phyloP scores from a whole-genome alignment of 306 rosid genomes.

The Herpetospermum pedunculosum region DNA sequence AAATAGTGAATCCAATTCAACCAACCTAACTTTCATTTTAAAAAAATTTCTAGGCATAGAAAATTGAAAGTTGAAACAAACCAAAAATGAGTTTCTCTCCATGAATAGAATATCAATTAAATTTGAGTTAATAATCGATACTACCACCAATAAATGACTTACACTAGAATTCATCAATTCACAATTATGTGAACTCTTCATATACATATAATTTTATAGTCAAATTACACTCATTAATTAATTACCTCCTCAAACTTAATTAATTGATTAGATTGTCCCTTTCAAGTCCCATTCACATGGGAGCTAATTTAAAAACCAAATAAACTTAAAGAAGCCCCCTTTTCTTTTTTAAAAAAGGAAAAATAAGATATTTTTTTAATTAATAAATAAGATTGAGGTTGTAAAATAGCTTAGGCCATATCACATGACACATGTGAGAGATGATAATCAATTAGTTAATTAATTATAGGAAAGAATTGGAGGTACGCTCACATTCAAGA shows the following conservation, averaged over 20 bases:
- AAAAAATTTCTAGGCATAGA: too few species aligned
- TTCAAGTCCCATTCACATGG: neutral
- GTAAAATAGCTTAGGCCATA: neutral
- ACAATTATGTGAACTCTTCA: neutral
- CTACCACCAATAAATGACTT: neutral
- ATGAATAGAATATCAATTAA: too few species aligned
- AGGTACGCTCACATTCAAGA: conserved; percentile 3
- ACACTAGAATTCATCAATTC: neutral
- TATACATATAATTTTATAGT: neutral
- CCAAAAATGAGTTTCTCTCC: too few species aligned
- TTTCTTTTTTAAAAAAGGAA: neutral
- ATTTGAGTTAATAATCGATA: neutral
- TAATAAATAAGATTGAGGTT: neutral
- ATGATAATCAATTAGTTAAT: neutral
- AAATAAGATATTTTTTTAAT: neutral
- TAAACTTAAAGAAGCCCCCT: neutral
- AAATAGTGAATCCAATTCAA: too few species aligned
- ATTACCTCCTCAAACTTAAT: neutral
- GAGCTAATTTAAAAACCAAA: neutral
- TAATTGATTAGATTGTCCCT: neutral
- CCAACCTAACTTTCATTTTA: too few species aligned
- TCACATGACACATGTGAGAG: conserved; percentile 6
- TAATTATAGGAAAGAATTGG: neutral
- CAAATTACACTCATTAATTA: neutral
- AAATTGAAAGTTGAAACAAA: too few species aligned